Base-by-base conservation (phyloP, 805 yeast species). In the Ogataea henricii region DNA sequence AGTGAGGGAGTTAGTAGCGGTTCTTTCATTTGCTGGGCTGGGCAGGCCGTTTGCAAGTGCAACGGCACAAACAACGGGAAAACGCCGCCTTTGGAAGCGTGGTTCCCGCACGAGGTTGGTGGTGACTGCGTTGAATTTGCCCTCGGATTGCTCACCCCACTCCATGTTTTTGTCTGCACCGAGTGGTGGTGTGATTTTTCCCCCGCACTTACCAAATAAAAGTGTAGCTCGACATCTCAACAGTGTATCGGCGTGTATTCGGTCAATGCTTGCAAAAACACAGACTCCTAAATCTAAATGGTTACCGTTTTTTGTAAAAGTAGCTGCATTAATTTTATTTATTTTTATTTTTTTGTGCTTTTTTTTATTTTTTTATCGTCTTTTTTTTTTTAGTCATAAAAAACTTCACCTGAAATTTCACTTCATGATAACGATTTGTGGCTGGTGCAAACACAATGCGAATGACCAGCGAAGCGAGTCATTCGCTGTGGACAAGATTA, bases 191-290 rank as follows among this genome's bases (percentile, higher is more conserved):
- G n/a, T n/a, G n/a, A n/a, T n/a, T n/a, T n/a, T n/a, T n/a, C n/a
- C n/a, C 4, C 30, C 30, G 4, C 10, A 57, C 65, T 39, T 54
- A 61, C 66, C 64, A 62, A 14, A 48, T 56, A 37, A 62, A 62
- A 18, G 58, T 59, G 39, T 46, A 57, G 43, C 50, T 51, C 22
- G 64, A 52, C 65, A 60, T 61, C 13, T 18, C 30, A 23, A 21
- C 2, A 6, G 18, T 6, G 5, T n/a, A n/a, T n/a, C n/a, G n/a
- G n/a, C n/a, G n/a, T n/a, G 21, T 37, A 5, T 9, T 12, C 4
- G 8, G 34, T 4, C 34, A 14, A 30, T 30, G 5, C 18, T 14
- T 14, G 30, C 13, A 27, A 6, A 27, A 27, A 27, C 13, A 27
- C 30, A 12, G n/a, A 27, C n/a, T n/a, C n/a, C n/a, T n/a, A n/a